Evolutionary conservation across 75 land plant genomes (phyloP).

Genomic region (Cupressus sempervirens): DNA sequence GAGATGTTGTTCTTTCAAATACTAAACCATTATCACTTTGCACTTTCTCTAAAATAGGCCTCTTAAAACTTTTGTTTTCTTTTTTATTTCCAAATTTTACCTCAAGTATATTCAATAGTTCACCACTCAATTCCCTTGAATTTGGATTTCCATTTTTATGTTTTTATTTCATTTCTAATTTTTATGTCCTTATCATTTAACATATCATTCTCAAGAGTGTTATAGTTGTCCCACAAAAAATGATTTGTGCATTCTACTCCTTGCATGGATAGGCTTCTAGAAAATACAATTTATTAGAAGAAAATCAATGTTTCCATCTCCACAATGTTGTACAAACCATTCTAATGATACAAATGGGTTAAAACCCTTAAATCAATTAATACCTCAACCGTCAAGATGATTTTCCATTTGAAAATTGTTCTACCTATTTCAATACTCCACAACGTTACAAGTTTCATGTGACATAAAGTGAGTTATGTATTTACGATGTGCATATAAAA

Average conservation of each 20-base stretch:
- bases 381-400: too few species aligned
- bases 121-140: not conserved
- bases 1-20: not conserved
- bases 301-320: too few species aligned
- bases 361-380: too few species aligned
- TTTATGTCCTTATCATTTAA: not conserved
- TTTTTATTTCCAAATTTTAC: not conserved
- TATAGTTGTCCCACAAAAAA: not conserved
- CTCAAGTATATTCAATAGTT: not conserved
- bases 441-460: too few species aligned
- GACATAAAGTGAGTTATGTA: too few species aligned
- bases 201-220: not conserved
- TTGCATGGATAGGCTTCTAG: not conserved
- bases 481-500: too few species aligned
- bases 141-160: not conserved
- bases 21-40: not conserved
- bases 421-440: too few species aligned
- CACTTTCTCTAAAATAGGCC: not conserved
- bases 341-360: too few species aligned
- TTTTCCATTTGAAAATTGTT: too few species aligned
- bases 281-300: too few species aligned
- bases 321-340: too few species aligned
- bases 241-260: not conserved
- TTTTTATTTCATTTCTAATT: not conserved
- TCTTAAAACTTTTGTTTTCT: not conserved